Evolutionary conservation across 2,329 filamentous ascomycete species (phyloP).

Genomic region (Xylaria digitata): DNA sequence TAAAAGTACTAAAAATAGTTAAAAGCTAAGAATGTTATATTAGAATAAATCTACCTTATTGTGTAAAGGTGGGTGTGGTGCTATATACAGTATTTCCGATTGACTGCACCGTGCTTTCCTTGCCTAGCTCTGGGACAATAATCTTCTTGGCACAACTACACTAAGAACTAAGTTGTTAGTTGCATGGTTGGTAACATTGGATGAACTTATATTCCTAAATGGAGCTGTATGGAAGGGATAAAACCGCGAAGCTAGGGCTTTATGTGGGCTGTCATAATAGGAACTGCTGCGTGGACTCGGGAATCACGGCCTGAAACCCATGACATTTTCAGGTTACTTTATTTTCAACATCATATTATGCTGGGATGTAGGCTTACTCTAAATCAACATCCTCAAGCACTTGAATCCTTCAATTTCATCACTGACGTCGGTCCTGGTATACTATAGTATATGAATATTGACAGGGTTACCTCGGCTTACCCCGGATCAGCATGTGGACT

Average conservation of each 20-base stretch:
- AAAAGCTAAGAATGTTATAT: no score
- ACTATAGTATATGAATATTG: neutral
- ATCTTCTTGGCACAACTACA: no score
- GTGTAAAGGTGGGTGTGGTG: no score
- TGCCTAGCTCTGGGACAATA: no score
- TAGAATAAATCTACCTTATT: no score
- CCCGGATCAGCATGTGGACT: conserved; percentile 34
- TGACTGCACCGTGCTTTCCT: no score
- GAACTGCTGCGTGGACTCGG: neutral
- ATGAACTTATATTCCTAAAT: conserved; percentile 7
- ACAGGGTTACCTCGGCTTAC: conserved; percentile 32
- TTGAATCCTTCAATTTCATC: conserved; percentile 13
- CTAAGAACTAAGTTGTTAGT: conserved; percentile 2
- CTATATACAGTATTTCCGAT: no score
- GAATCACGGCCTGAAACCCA: neutral
- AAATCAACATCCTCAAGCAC: neutral
- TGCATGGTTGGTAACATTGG: conserved; percentile 24
- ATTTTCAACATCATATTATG: neutral
- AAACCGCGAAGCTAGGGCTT: conserved; percentile 3
- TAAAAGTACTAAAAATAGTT: no score
- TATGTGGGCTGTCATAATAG: neutral
- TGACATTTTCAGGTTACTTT: neutral
- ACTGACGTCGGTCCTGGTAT: neutral
- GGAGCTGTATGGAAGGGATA: neutral
- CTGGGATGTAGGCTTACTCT: neutral